phyloP scores from a whole-genome alignment of 768 basidiomycete species.

The Termitomyces heimii region DNA sequence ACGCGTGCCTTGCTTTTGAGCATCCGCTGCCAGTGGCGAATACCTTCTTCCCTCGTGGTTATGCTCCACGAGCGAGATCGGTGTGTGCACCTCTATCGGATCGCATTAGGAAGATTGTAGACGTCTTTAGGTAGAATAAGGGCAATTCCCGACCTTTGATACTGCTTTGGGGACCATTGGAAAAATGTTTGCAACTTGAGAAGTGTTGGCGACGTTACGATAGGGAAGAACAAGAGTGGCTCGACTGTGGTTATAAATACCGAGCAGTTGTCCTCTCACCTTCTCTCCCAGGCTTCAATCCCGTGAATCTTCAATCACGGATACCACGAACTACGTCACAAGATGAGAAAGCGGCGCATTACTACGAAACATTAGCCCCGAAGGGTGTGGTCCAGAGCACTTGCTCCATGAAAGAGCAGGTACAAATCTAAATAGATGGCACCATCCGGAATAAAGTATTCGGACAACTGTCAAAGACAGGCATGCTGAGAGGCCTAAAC shows the following conservation, averaged over 20 bases:
- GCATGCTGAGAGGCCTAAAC: not conserved
- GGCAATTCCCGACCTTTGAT: not conserved
- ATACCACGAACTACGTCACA: not conserved
- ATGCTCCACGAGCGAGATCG: not conserved
- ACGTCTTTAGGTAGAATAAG: too few species aligned
- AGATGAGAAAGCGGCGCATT: not conserved
- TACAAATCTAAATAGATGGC: not conserved
- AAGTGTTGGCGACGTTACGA: not conserved
- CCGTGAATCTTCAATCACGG: not conserved
- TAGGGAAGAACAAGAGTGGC: not conserved
- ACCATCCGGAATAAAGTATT: not conserved
- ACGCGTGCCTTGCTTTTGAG: too few species aligned
- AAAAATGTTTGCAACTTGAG: not conserved
- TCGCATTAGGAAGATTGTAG: too few species aligned
- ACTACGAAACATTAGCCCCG: not conserved
- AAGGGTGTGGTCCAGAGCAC: slow-evolving; percentile 7
- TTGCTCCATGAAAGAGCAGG: slow-evolving; percentile 7
- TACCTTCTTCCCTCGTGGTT: too few species aligned
- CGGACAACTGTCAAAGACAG: not conserved
- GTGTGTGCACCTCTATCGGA: not conserved
- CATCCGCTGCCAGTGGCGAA: not conserved
- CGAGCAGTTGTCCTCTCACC: not conserved
- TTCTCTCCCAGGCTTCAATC: not conserved
- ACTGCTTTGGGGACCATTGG: not conserved
- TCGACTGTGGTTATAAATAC: not conserved